A percentile compares a stretch with the other conserved stretches of the same genome.
These are phyloP conservation scores for Tuber calosporum DNA, from an alignment of 495 filamentous ascomycete species.

Conservation along the genomic window DNA sequence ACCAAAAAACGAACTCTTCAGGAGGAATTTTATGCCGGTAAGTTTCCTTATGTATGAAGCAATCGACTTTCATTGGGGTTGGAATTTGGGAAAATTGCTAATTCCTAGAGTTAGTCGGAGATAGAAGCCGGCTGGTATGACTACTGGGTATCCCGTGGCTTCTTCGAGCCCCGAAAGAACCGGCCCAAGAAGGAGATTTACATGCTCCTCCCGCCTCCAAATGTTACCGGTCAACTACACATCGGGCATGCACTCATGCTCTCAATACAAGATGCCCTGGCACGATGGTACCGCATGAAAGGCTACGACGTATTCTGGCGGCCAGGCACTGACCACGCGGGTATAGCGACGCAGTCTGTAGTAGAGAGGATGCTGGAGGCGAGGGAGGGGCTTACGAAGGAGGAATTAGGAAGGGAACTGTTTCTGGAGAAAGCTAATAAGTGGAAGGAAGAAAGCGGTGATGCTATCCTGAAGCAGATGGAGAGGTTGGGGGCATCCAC, in stretches of 20 bases:
- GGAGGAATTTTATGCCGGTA: not conserved
- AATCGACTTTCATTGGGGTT: not conserved
- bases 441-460: conserved; percentile 66
- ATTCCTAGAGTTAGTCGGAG: conserved; percentile 4
- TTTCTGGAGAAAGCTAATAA: conserved; percentile 58
- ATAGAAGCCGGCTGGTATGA: conserved; percentile 40
- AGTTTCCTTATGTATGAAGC: not conserved
- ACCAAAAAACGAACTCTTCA: not conserved
- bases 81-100: not conserved
- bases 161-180: conserved; percentile 30
- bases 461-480: conserved; percentile 55
- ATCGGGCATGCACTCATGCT: conserved; percentile 61
- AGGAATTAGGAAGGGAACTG: conserved; percentile 57
- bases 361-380: conserved; percentile 72
- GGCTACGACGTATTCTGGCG: conserved; percentile 64
- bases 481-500: conserved; percentile 57
- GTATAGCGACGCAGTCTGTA: conserved; percentile 68
- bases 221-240: conserved; percentile 65
- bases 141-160: conserved; percentile 37
- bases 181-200: conserved; percentile 18
- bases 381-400: conserved; percentile 56
- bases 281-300: conserved; percentile 59
- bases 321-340: conserved; percentile 70
- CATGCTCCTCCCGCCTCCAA: conserved; percentile 60
- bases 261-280: conserved; percentile 60